These are phyloP conservation scores for Capsicum rhomboideum DNA, from an alignment of 257 asterid species.

Conservation along the genomic window DNA sequence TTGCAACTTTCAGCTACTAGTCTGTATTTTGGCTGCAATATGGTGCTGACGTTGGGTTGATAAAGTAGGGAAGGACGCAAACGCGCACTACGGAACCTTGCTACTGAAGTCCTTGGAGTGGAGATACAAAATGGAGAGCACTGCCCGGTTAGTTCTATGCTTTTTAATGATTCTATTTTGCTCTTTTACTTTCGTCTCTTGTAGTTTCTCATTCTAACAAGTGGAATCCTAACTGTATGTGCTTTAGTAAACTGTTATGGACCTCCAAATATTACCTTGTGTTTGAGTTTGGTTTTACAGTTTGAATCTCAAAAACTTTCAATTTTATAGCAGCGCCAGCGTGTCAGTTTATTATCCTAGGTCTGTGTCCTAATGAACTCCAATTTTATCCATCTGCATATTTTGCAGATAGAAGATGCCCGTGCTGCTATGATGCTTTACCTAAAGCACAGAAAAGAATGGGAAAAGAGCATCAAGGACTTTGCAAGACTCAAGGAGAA, in stretches of 20 bases:
- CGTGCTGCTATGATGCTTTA: slow-evolving; percentile 92
- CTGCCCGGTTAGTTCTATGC: slow-evolving; percentile 62
- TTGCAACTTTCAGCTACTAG: not conserved
- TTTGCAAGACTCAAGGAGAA: slow-evolving; percentile 43
- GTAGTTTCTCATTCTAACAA: not conserved
- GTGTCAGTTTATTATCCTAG: not conserved
- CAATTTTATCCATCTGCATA: not conserved
- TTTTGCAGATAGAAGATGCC: slow-evolving; percentile 70
- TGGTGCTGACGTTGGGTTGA: slow-evolving; percentile 3
- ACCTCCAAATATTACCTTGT: not conserved
- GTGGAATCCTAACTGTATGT: not conserved
- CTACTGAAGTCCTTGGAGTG: slow-evolving; percentile 54
- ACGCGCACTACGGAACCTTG: slow-evolving; percentile 74
- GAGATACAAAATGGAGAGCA: slow-evolving; percentile 94
- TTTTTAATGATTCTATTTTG: not conserved
- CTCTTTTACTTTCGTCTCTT: not conserved
- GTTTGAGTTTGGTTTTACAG: not conserved
- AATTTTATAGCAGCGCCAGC: not conserved
- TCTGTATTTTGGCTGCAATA: not conserved
- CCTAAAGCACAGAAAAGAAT: slow-evolving; percentile 47
- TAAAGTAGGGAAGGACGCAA: slow-evolving; percentile 81
- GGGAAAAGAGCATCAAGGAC: slow-evolving; percentile 77
- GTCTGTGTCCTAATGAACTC: not conserved
- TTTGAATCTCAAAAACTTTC: not conserved
- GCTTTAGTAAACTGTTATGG: not conserved